Evolutionary conservation across 257 asterid species (phyloP).

Genomic region (Solanum sejunctum): DNA sequence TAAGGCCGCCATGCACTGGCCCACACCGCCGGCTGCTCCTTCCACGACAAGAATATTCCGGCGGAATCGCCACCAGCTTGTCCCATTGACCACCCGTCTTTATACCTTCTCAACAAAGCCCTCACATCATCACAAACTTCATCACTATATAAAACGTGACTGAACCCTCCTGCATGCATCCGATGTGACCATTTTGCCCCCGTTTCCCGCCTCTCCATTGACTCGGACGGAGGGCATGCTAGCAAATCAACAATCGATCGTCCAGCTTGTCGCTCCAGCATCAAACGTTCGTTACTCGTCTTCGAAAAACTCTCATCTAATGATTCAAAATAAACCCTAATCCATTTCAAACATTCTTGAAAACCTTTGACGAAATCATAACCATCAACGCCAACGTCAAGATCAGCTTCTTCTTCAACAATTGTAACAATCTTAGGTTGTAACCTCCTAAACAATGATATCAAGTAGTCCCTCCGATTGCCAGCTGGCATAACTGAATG

Average conservation of each 20-base stretch:
- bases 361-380: constrained; percentile 53
- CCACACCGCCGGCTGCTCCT: constrained; percentile 97
- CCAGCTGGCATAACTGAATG: constrained; percentile 44
- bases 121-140: constrained; percentile 92
- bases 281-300: constrained; percentile 75
- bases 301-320: constrained; percentile 62
- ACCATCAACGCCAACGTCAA: constrained; percentile 56
- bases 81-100: constrained; percentile 90
- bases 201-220: constrained; percentile 80
- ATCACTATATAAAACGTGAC: constrained; percentile 39
- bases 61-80: constrained; percentile 35
- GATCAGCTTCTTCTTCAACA: constrained; percentile 93
- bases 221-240: constrained; percentile 51
- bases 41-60: constrained; percentile 97
- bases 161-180: constrained; percentile 55
- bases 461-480: constrained; percentile 33
- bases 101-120: constrained; percentile 79
- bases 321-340: constrained; percentile 86
- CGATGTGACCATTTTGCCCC: constrained; percentile 74
- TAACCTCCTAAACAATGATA: constrained; percentile 45
- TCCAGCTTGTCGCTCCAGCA: constrained; percentile 88
- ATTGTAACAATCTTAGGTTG: constrained; percentile 59
- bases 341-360: constrained; percentile 74
- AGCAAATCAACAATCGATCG: constrained; percentile 76
- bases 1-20: constrained; percentile 97